Evolutionary conservation across 352 stramenopile genomes (phyloP).

Genomic region (Pythium coloratum): DNA sequence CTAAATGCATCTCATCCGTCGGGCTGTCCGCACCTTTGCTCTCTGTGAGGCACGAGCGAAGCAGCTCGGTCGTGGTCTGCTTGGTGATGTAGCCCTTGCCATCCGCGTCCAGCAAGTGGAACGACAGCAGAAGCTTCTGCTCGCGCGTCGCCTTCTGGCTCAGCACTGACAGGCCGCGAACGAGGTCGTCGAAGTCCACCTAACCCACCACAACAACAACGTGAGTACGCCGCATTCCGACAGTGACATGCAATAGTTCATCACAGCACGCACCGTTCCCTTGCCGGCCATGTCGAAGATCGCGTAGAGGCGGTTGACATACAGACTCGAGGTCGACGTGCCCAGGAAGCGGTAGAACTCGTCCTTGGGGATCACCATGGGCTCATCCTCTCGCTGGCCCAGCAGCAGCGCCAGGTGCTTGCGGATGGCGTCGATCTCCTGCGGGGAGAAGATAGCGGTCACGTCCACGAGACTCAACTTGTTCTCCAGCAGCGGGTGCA

Average conservation of each 20-base stretch:
- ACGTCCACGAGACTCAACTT: conserved; percentile 78
- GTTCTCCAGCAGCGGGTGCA: conserved; percentile 54
- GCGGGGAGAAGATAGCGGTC: conserved; percentile 67
- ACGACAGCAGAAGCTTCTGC: conserved; percentile 86
- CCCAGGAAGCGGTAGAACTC: conserved; percentile 88
- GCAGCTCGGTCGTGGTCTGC: conserved; percentile 77
- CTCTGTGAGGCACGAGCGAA: conserved; percentile 84
- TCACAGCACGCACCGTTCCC: conserved; percentile 44
- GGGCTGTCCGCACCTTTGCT: conserved; percentile 56
- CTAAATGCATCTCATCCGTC: neutral
- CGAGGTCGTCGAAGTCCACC: conserved; percentile 83
- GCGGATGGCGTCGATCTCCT: conserved; percentile 79
- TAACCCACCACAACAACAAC: conserved; percentile 21
- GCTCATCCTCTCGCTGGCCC: conserved; percentile 62
- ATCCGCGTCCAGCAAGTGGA: conserved; percentile 80
- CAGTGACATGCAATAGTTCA: neutral
- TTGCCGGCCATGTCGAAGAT: conserved; percentile 85
- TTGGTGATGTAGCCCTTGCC: conserved; percentile 82
- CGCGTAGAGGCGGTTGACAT: conserved; percentile 83
- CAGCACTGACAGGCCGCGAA: conserved; percentile 77
- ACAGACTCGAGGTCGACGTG: conserved; percentile 67
- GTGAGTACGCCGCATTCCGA: neutral
- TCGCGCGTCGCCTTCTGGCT: conserved; percentile 85
- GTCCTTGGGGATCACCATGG: conserved; percentile 79
- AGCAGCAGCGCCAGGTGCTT: conserved; percentile 72